A percentile compares a stretch with the other conserved stretches of the same genome.
Conservation (phyloP, 1,284 basidiomycete genomes). For the Mycosarcoma maydis region DNA sequence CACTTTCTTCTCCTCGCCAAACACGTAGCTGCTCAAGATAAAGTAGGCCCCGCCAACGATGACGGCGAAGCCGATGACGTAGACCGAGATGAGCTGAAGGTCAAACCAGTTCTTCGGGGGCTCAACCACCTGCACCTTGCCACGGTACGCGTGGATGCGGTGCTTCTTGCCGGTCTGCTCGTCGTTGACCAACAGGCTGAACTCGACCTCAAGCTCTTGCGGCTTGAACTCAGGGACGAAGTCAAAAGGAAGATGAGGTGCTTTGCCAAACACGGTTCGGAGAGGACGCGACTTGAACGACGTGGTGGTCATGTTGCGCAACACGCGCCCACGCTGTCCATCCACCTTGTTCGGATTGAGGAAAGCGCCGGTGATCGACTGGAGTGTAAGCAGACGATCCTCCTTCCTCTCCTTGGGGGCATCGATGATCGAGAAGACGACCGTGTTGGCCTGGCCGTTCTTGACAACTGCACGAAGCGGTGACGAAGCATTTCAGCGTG, state of each 20-base stretch:
- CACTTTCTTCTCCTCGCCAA: slow-evolving; percentile 17
- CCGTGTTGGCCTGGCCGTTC: slow-evolving; percentile 64
- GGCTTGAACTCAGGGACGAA: slow-evolving; percentile 66
- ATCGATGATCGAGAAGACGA: slow-evolving; percentile 60
- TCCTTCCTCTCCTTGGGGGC: slow-evolving; percentile 51
- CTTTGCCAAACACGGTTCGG: slow-evolving; percentile 44
- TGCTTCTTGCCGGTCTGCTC: slow-evolving; percentile 61
- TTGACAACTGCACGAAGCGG: slow-evolving; percentile 55
- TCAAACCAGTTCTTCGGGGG: slow-evolving; percentile 63
- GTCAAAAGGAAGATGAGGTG: slow-evolving; percentile 62
- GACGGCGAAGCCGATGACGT: slow-evolving; percentile 41
- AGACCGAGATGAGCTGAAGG: slow-evolving; percentile 60
- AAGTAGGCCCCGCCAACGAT: slow-evolving; percentile 43
- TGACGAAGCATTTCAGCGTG: too few relatives aligned
- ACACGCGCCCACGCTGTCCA: slow-evolving; percentile 57
- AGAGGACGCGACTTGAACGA: slow-evolving; percentile 58
- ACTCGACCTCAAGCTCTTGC: slow-evolving; percentile 59
- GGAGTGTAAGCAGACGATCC: slow-evolving; percentile 60
- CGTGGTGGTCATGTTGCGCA: slow-evolving; percentile 66
- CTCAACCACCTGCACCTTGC: slow-evolving; percentile 61
- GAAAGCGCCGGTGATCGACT: slow-evolving; percentile 63
- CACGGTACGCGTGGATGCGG: slow-evolving; percentile 59
- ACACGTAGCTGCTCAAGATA: slow-evolving; percentile 44
- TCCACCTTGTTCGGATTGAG: slow-evolving; percentile 60
- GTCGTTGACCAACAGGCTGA: slow-evolving; percentile 57